These are phyloP conservation scores for Rhodocollybia butyracea DNA, from an alignment of 768 basidiomycete species.

Conservation along the genomic window DNA sequence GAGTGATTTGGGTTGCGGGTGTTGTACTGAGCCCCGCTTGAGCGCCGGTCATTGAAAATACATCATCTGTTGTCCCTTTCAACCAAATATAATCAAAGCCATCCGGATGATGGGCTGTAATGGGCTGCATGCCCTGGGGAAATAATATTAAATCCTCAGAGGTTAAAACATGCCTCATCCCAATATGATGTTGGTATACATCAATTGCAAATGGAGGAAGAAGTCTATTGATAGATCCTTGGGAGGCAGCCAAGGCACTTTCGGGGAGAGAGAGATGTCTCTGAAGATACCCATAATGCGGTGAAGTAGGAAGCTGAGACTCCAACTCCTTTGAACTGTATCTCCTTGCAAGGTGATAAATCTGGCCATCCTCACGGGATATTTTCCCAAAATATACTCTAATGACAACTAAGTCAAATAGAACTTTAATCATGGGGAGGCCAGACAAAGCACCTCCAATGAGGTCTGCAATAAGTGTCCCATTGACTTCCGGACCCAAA, in stretches of 20 bases:
- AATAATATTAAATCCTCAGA: no score
- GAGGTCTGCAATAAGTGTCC: neutral
- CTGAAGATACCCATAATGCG: neutral
- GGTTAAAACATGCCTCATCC: no score
- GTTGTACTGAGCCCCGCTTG: no score
- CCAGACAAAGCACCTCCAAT: neutral
- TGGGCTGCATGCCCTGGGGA: no score
- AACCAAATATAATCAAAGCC: no score
- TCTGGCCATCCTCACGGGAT: neutral
- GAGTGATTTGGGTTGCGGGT: no score
- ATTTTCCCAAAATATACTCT: neutral
- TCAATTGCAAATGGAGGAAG: no score
- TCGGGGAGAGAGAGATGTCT: neutral
- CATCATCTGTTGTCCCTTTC: no score
- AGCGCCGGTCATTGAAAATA: no score
- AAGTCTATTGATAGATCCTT: no score
- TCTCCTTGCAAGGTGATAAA: neutral
- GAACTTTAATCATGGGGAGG: neutral
- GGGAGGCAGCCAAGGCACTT: neutral
- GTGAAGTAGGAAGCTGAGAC: neutral
- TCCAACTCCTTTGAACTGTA: neutral
- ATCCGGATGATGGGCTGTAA: no score
- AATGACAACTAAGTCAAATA: neutral
- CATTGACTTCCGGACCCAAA: neutral
- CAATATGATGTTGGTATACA: no score